Evolutionary conservation across 2,329 filamentous ascomycete genomes (phyloP).

Genomic region (Neonectria sp.): DNA sequence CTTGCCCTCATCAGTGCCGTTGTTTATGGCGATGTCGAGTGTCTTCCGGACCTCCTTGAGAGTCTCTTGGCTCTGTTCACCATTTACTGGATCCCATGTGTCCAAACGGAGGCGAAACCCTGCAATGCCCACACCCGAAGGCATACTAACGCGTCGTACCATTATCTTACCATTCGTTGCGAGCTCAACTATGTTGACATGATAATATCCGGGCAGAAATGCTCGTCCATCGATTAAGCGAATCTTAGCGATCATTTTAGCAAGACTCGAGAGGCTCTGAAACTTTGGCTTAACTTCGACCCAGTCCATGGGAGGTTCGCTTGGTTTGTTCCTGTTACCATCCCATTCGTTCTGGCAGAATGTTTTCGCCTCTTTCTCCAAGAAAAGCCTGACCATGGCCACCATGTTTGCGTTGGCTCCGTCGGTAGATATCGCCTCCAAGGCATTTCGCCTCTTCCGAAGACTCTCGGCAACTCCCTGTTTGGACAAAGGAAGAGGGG

Average conservation of each 20-base stretch:
- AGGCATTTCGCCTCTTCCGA: constrained; percentile 9
- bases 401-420: neutral
- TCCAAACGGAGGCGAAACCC: constrained; percentile 36
- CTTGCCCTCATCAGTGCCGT: constrained; percentile 22
- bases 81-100: constrained; percentile 33
- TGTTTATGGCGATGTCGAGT: constrained; percentile 5
- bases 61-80: constrained; percentile 19
- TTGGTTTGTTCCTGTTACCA: constrained; percentile 9
- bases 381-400: constrained; percentile 1
- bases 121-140: constrained; percentile 18
- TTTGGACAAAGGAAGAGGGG: constrained; percentile 31
- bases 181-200: constrained; percentile 36
- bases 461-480: constrained; percentile 28
- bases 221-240: constrained; percentile 36
- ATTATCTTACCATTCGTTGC: constrained; percentile 34
- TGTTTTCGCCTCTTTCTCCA: constrained; percentile 35
- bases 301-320: constrained; percentile 32
- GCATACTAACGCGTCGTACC: constrained; percentile 28
- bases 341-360: constrained; percentile 41
- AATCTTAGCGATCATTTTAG: constrained; percentile 37
- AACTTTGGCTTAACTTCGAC: constrained; percentile 20
- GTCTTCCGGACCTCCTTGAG: constrained; percentile 29
- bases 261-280: constrained; percentile 16
- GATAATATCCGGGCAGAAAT: constrained; percentile 39
- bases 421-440: constrained; percentile 16